Conservation (phyloP, 208 protist genomes). For the Crithidia thermophila region DNA sequence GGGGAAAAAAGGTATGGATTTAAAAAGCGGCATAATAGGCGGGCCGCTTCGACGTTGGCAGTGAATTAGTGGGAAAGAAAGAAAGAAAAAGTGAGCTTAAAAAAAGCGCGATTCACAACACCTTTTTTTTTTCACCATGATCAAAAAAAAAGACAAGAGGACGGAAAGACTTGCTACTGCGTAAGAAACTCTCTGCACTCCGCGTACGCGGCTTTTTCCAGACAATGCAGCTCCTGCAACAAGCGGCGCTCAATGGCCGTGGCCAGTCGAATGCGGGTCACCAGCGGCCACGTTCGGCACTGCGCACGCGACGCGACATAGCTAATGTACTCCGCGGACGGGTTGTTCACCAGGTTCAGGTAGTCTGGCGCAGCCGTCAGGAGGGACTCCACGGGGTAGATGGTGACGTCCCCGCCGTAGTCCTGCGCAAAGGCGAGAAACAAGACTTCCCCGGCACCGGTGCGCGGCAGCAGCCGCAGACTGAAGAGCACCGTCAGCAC, state of each 20-base stretch:
- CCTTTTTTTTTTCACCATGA: too few species aligned
- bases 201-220: slow-evolving; percentile 13
- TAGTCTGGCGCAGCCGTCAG: slow-evolving; percentile 62
- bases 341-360: slow-evolving; percentile 67
- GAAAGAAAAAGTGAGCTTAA: too few species aligned
- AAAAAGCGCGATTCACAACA: too few species aligned
- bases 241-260: slow-evolving; percentile 53
- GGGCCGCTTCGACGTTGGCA: too few species aligned
- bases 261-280: slow-evolving; percentile 48
- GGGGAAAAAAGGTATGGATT: too few species aligned
- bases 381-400: slow-evolving; percentile 61
- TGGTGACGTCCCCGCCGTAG: slow-evolving; percentile 72
- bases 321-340: slow-evolving; percentile 65
- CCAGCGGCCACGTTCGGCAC: slow-evolving; percentile 65
- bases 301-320: slow-evolving; percentile 46
- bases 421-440: slow-evolving; percentile 56
- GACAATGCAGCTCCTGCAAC: slow-evolving; percentile 31
- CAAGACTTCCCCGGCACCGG: slow-evolving; percentile 34
- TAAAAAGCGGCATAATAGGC: too few species aligned
- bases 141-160: background rate
- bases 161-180: background rate
- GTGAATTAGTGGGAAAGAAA: too few species aligned
- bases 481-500: slow-evolving; percentile 50
- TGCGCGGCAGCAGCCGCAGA: slow-evolving; percentile 43
- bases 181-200: background rate